Conservation (phyloP, 1,284 basidiomycete species). For the Papiliotrema terrestris region DNA sequence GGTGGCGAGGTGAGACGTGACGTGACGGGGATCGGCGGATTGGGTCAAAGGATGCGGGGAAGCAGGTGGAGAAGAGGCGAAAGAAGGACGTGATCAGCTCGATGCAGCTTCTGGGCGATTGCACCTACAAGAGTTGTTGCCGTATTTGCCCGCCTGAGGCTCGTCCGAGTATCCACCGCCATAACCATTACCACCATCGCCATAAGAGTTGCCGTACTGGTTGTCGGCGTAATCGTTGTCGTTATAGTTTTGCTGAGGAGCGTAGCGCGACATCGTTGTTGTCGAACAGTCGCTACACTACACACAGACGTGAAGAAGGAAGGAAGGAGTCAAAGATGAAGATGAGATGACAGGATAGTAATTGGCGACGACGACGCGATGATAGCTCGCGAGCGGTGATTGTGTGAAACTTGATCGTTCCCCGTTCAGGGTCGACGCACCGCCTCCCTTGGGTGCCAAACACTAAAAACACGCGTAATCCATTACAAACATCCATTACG, state of each 20-base stretch:
- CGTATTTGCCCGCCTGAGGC: slow-evolving; percentile 13
- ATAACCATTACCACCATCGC: slow-evolving; percentile 18
- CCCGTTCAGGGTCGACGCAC: too few relatives aligned
- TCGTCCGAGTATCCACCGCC: slow-evolving; percentile 29
- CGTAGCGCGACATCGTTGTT: slow-evolving; percentile 25
- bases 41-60: background rate
- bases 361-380: too few relatives aligned
- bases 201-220: slow-evolving; percentile 13
- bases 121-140: slow-evolving; percentile 4
- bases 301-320: too few relatives aligned
- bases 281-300: too few relatives aligned
- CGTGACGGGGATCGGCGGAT: background rate
- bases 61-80: background rate
- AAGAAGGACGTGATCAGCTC: background rate
- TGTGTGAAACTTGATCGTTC: too few relatives aligned
- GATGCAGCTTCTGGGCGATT: background rate
- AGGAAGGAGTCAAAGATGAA: too few relatives aligned
- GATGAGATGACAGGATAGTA: too few relatives aligned
- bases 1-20: background rate
- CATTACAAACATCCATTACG: too few relatives aligned
- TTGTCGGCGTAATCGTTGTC: slow-evolving; percentile 22
- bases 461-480: too few relatives aligned
- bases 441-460: too few relatives aligned
- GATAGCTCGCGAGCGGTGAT: too few relatives aligned
- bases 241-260: slow-evolving; percentile 32